A percentile compares a stretch with the other conserved stretches of the same genome.
Conservation (phyloP, 1,284 basidiomycete genomes). For the Microbotryum intermedium region DNA sequence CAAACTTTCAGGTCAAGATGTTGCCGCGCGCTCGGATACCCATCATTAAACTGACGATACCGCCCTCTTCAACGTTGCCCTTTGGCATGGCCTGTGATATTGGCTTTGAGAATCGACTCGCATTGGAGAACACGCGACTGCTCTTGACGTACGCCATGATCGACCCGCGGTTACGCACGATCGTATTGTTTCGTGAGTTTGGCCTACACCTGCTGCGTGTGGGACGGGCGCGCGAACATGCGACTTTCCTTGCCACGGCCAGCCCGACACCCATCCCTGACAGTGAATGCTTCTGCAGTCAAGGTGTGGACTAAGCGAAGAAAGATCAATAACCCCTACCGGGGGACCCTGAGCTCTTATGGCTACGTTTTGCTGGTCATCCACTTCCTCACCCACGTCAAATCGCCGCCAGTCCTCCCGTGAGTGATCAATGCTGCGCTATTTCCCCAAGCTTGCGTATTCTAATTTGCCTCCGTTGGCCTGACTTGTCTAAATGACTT, state of each 20-base stretch:
- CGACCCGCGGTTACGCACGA: slow-evolving; percentile 83
- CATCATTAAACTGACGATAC: slow-evolving; percentile 91
- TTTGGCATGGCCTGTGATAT: slow-evolving; percentile 87
- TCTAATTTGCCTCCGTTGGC: no score
- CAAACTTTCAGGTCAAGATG: slow-evolving; percentile 94
- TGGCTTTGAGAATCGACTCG: slow-evolving; percentile 93
- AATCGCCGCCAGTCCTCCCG: slow-evolving; percentile 85
- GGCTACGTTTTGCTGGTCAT: slow-evolving; percentile 96
- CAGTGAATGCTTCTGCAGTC: slow-evolving; percentile 47
- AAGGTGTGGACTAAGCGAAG: slow-evolving; percentile 98
- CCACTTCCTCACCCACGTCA: slow-evolving; percentile 94
- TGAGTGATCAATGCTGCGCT: slow-evolving; percentile 44
- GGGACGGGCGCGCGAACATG: slow-evolving; percentile 3
- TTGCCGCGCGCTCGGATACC: slow-evolving; percentile 95
- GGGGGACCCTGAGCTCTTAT: slow-evolving; percentile 92
- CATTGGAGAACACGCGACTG: slow-evolving; percentile 91
- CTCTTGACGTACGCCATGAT: slow-evolving; percentile 96
- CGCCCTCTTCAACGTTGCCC: slow-evolving; percentile 79
- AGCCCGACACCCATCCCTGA: neutral
- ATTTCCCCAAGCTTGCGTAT: no score
- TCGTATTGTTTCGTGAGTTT: slow-evolving; percentile 86
- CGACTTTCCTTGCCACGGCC: neutral
- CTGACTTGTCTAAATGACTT: slow-evolving; percentile 35
- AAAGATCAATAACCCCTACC: slow-evolving; percentile 97
- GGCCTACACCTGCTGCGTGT: neutral